A percentile compares a stretch with the other conserved stretches of the same genome.
These are phyloP conservation scores for Phlyctochytrium arcticum DNA, from an alignment of 192 early-diverging fungal genomes.

Conservation along the genomic window DNA sequence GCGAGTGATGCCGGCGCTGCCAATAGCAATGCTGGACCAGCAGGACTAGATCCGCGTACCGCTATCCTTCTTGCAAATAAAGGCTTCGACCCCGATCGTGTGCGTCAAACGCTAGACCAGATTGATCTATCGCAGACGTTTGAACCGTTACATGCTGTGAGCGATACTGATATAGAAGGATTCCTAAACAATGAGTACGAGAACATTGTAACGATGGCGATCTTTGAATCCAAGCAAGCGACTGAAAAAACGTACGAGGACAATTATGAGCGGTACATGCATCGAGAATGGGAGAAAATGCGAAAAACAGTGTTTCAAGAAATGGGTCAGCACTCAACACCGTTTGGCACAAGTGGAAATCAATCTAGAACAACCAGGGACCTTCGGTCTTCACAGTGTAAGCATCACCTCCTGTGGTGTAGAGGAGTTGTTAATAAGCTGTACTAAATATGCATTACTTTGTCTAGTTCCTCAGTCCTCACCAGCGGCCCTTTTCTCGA, in stretches of 20 bases:
- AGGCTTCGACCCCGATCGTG: constrained; percentile 73
- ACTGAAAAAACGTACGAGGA: constrained; percentile 68
- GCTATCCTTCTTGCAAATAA: constrained; percentile 69
- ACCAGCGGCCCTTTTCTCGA: too few relatives aligned
- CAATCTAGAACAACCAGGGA: too few relatives aligned
- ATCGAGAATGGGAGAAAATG: constrained; percentile 68
- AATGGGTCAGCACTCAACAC: constrained; percentile 57
- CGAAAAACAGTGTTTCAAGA: constrained; percentile 79
- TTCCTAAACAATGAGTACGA: constrained; percentile 73
- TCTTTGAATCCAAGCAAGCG: constrained; percentile 52
- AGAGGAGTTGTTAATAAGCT: too few relatives aligned
- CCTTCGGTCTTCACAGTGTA: too few relatives aligned
- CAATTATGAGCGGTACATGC: constrained; percentile 51
- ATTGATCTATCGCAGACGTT: constrained; percentile 70
- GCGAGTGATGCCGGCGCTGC: constrained; percentile 24
- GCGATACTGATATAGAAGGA: constrained; percentile 80
- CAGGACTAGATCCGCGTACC: constrained; percentile 38
- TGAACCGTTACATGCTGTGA: constrained; percentile 66
- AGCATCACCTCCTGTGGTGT: too few relatives aligned
- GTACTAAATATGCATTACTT: too few relatives aligned
- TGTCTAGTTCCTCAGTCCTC: too few relatives aligned
- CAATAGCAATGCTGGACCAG: constrained; percentile 26
- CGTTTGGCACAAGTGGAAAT: constrained; percentile 2
- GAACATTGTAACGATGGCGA: constrained; percentile 68
- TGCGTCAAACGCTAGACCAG: constrained; percentile 54